Base-by-base conservation (phyloP, 306 rosid genomes). In the Vigna trinervia region DNA sequence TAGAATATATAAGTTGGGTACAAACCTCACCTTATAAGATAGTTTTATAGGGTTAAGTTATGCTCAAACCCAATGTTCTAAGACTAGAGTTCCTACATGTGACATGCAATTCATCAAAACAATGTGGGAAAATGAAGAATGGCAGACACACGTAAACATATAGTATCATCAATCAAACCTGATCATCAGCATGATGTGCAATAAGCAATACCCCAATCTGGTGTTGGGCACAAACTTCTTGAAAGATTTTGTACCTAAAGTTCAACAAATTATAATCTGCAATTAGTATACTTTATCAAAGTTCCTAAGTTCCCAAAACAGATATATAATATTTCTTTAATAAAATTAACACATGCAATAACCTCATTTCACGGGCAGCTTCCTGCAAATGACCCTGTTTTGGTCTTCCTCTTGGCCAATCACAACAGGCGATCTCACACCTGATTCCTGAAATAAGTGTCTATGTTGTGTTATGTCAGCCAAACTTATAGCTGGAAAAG, bases 181-280 rank as follows among this genome's bases (percentile, higher is more conserved):
- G 99, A 80, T 90, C 99, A 84, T 92, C 97, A 3, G 90, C 96
- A 76, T 95, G 99, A 89, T 95, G 99, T 36, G 97, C 97, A 74
- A 90, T 71, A 65, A 92, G 93, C 80, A 92, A 77, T 39, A 86
- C 90, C n/a, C 87, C 89, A 69, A 95, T 91, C 72, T 71, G 85
- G 65, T 90, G 86, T 77, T 83, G 66, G 63, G 80, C 82, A 84
- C 99, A 95, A 78, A 89, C 84, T 73, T 88, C 89, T 67, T 88
- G 94, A 84, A 95, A 89, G 13, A 62, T 87, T 74, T 81, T 88
- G 71, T 95, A 95, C 86, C 99, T 95, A 76, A 47, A 74, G 74
- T 71, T 30, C 57, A 84, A 79, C 64, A 76, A 62, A 75, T 4
- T 14, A 51, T 76, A 38, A 61, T 3, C 46, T 15, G 47, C 15